Evolutionary conservation across 202 grass and related monocot genomes (phyloP), one percentile per base, ranked within the genome.

Genomic region (Saccharum hybrid): DNA sequence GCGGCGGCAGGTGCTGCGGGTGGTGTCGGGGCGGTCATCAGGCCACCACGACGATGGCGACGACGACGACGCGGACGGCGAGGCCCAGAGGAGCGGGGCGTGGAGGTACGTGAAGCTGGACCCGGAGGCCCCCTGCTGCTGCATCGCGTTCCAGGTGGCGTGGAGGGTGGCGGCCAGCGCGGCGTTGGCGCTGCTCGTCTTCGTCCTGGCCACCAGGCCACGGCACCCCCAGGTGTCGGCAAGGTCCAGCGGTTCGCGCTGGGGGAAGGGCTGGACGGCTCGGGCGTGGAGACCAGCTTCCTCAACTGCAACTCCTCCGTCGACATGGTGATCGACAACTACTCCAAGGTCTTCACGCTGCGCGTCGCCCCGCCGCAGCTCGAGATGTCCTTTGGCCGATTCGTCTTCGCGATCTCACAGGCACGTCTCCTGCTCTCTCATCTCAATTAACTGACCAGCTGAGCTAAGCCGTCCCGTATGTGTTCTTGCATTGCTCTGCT

Each of bases 301-400:
- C 73, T 98, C 43, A 81, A 85, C 83, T 94, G 95, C 89, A 98
- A 98, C 85, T 90, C 87, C 76, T 93, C 90, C 54, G 85, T 98
- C n/a, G 83, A 82, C 72, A 88, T 98, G 92, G 72, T 71, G 43
- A 52, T 92, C 16, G 95, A 98, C 21, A 95, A 98, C 88, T 71
- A 89, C 83, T 98, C 95, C 34, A 93, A 79, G 85, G 85, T 98
- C 75, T 98, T 98, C 77, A 71, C 66, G 22, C 92, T 98, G 52
- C 90, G 31, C 62, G 67, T 94, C 63, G 60, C 28, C 69, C 73
- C 95, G 26, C 81, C 87, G 16, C 60, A 36, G 18, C 68, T 98
- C 59, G 60, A 88, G 61, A 90, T 95, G 80, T 84, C 80, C 26
- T 98, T 98, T 19, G 89, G 74, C 60, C 76, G 66, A 31, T 84